Evolutionary conservation across 352 stramenopile genomes (phyloP).

Genomic region (Phytophthora macrochlamydospora): DNA sequence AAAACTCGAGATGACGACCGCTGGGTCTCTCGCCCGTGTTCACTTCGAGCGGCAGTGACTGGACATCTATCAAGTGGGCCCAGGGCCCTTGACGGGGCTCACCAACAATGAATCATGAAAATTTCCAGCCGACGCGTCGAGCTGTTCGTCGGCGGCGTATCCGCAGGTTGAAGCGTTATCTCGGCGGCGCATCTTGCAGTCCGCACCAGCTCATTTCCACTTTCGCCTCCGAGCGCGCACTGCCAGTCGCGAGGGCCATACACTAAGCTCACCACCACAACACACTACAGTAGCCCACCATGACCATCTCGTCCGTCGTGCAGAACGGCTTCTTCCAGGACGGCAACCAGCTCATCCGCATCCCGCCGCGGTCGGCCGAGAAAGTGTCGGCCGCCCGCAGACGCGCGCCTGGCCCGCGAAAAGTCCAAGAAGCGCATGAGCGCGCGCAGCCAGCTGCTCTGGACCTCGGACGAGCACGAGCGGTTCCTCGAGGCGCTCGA

Average conservation of each 20-base stretch:
- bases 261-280: not conserved
- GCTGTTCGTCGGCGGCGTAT: constrained; percentile 13
- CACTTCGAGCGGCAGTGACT: not conserved
- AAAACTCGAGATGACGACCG: constrained; percentile 4
- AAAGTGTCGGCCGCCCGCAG: constrained; percentile 20
- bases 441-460: constrained; percentile 30
- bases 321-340: constrained; percentile 38
- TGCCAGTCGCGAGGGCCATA: not conserved
- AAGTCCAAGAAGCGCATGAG: constrained; percentile 33
- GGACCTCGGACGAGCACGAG: constrained; percentile 44
- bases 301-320: constrained; percentile 39
- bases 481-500: constrained; percentile 49
- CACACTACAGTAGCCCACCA: constrained; percentile 13
- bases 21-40: constrained; percentile 16
- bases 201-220: constrained; percentile 15
- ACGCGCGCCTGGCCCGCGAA: constrained; percentile 23
- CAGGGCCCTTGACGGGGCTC: constrained; percentile 7
- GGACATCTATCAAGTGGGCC: constrained; percentile 25
- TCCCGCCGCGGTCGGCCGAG: constrained; percentile 25
- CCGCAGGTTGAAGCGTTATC: constrained; percentile 14
- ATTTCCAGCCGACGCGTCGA: constrained; percentile 22
- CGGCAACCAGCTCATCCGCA: constrained; percentile 36
- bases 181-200: constrained; percentile 15
- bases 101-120: constrained; percentile 33
- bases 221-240: constrained; percentile 17